Evolutionary conservation across 306 rosid genomes (phyloP).

Genomic region (Lathyrus oleraceus): DNA sequence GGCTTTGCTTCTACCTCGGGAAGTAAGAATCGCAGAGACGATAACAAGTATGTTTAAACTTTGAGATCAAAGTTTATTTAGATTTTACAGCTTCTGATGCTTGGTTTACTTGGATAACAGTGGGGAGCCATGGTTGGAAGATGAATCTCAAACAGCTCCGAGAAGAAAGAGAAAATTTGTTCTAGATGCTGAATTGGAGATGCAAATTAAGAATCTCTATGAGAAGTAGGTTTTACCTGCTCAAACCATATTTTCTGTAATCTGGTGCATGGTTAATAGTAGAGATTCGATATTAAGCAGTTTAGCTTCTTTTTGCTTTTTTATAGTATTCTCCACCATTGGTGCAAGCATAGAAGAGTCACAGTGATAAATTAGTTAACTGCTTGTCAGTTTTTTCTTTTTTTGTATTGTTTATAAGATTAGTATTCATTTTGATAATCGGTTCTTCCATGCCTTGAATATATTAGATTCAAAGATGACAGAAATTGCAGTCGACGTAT

Average conservation of each 20-base stretch:
- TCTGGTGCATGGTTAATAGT: conserved; percentile 24
- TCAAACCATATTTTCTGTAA: conserved; percentile 3
- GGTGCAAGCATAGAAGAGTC: conserved; percentile 3
- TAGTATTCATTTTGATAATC: conserved; percentile 21
- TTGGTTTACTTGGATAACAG: conserved; percentile 49
- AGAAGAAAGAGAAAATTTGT: conserved; percentile 61
- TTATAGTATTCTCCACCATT: not conserved
- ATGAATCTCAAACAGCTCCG: conserved; percentile 47
- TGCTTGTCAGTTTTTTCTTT: not conserved
- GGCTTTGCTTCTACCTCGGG: conserved; percentile 48
- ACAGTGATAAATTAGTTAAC: not conserved
- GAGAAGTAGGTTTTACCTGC: conserved; percentile 62
- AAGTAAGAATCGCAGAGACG: conserved; percentile 38
- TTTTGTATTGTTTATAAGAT: conserved; percentile 11
- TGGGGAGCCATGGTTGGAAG: conserved; percentile 46
- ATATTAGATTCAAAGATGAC: conserved; percentile 69
- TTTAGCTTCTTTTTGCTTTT: not conserved
- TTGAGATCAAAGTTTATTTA: conserved; percentile 26
- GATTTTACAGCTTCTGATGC: conserved; percentile 34
- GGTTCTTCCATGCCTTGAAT: conserved; percentile 22
- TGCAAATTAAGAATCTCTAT: conserved; percentile 66
- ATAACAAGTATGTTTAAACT: conserved; percentile 41
- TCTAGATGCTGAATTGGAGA: conserved; percentile 66
- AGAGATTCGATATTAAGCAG: conserved; percentile 15
- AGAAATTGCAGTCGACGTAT: conserved; percentile 61